Conservation (phyloP, 2,329 filamentous ascomycete species). For the Beauveria sp. region DNA sequence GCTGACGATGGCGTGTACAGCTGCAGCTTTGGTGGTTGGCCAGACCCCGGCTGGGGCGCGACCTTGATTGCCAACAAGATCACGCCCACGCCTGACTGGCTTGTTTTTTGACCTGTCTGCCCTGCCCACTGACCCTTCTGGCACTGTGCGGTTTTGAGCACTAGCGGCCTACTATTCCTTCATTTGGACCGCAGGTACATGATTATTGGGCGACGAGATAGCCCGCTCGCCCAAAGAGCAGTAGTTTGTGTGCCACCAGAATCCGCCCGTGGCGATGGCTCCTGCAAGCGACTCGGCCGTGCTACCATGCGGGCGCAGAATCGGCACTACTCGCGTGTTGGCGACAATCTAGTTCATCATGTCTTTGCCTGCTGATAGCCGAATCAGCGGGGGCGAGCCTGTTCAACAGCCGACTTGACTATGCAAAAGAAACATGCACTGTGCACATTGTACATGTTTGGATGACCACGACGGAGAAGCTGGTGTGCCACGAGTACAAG, state of each 20-base stretch:
- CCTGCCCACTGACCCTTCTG: background rate
- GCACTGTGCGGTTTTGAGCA: constrained; percentile 1
- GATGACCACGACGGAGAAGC: background rate
- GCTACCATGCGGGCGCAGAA: background rate
- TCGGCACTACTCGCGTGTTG: no score
- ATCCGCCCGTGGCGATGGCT: background rate
- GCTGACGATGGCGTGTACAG: no score
- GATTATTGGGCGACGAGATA: constrained; percentile 2
- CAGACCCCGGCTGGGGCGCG: background rate
- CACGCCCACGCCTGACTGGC: background rate
- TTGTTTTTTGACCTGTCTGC: background rate
- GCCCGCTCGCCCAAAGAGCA: background rate
- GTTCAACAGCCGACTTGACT: background rate
- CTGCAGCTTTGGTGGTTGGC: background rate
- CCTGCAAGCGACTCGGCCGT: background rate
- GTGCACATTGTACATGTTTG: background rate
- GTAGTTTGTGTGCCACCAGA: background rate
- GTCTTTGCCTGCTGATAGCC: no score
- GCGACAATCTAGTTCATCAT: no score
- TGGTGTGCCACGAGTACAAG: background rate
- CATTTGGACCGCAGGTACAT: constrained; percentile 8
- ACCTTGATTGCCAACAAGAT: background rate
- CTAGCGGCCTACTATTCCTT: constrained; percentile 7
- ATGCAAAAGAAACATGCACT: background rate
- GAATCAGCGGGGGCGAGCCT: no score